A percentile compares a stretch with the other conserved stretches of the same genome.
These are phyloP conservation scores for Bromus sterilis DNA, from an alignment of 176 grass and related monocot genomes.

Conservation along the genomic window DNA sequence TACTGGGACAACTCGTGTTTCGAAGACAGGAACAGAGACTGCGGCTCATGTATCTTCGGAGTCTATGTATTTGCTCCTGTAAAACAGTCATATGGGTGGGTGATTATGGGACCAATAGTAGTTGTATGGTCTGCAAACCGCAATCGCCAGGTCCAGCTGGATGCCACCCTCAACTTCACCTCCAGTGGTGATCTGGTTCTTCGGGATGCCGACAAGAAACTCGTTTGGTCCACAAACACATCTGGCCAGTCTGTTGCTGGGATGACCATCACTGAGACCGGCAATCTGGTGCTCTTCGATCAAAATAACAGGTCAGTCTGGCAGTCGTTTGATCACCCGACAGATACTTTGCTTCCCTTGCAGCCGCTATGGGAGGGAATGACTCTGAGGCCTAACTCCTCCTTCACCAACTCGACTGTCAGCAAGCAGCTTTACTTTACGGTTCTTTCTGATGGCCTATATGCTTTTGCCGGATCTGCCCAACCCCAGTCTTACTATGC, in stretches of 20 bases:
- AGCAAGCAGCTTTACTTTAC: background rate
- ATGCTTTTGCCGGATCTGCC: constrained; percentile 5
- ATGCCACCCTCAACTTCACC: constrained; percentile 9
- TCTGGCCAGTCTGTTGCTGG: background rate
- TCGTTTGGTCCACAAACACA: constrained; percentile 28
- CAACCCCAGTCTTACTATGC: constrained; percentile 16
- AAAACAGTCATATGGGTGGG: background rate
- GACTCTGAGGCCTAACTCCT: constrained; percentile 7
- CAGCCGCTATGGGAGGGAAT: constrained; percentile 15
- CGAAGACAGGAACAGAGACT: no score
- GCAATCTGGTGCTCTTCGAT: constrained; percentile 37
- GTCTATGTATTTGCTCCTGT: background rate
- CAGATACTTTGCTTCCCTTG: constrained; percentile 17
- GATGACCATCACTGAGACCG: constrained; percentile 18
- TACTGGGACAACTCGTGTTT: background rate
- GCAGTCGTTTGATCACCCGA: constrained; percentile 42
- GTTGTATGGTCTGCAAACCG: background rate
- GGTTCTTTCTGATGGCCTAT: constrained; percentile 11
- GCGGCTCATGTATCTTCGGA: background rate
- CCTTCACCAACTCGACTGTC: background rate
- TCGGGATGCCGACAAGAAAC: background rate
- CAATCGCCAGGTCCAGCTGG: background rate
- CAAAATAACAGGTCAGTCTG: constrained; percentile 12
- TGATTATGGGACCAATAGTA: background rate
- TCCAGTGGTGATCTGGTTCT: background rate